These are phyloP conservation scores for Botrytis aclada DNA, from an alignment of 2,329 filamentous ascomycete species.

Conservation along the genomic window DNA sequence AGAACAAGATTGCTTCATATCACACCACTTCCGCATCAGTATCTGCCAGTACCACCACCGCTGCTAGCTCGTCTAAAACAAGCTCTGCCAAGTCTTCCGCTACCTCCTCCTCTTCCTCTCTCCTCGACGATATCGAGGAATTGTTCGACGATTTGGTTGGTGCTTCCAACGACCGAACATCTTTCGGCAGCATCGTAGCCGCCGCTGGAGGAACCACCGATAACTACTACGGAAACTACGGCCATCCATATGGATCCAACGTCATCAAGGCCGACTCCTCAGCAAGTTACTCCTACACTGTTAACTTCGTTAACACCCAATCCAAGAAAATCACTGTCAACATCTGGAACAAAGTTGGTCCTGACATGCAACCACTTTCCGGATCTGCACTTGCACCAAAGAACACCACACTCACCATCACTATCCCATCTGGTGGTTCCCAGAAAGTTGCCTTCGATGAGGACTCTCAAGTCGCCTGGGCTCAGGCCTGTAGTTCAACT, in stretches of 20 bases:
- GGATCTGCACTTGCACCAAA: slow-evolving; percentile 32
- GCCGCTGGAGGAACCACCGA: slow-evolving; percentile 18
- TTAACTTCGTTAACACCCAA: slow-evolving; percentile 31
- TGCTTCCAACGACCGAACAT: slow-evolving; percentile 26
- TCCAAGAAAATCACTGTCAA: slow-evolving; percentile 28
- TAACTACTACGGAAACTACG: slow-evolving; percentile 30
- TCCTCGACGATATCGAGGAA: slow-evolving; percentile 8
- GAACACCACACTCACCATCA: slow-evolving; percentile 31
- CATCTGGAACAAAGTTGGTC: slow-evolving; percentile 35
- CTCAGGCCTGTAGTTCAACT: slow-evolving; percentile 22
- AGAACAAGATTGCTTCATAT: not conserved
- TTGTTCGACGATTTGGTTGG: slow-evolving; percentile 29
- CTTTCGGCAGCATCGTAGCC: slow-evolving; percentile 25
- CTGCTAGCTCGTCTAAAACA: slow-evolving; percentile 3
- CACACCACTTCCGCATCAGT: slow-evolving; percentile 13
- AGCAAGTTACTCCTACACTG: slow-evolving; percentile 30
- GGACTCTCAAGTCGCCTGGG: slow-evolving; percentile 32
- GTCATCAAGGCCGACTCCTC: slow-evolving; percentile 31
- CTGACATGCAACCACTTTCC: slow-evolving; percentile 23
- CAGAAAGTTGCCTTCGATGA: slow-evolving; percentile 34
- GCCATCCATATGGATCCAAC: slow-evolving; percentile 34
- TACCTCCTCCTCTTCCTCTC: not conserved
- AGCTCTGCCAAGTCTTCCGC: slow-evolving; percentile 10
- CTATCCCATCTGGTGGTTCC: slow-evolving; percentile 26
- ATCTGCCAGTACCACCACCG: slow-evolving; percentile 8